Evolutionary conservation across 2,329 filamentous ascomycete species (phyloP), one percentile per base, ranked within the genome.

Genomic region (Calonectria montana): DNA sequence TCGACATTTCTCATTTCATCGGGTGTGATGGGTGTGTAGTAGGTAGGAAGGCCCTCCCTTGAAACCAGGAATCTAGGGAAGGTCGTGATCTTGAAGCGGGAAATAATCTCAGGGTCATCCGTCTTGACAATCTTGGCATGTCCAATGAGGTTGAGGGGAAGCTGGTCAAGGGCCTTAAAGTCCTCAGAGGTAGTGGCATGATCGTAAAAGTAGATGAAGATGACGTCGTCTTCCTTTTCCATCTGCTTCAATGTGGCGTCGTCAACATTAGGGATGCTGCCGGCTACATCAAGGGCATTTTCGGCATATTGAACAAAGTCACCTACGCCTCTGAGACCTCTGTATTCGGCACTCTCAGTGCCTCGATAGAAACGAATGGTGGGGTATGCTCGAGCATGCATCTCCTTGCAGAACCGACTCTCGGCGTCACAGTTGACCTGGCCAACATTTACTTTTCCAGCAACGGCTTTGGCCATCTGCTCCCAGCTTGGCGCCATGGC

Each of bases 181-280:
- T 99, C 97, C 84, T 99, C 97, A 50, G 88, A 92, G 0, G 95
- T 97, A 2, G 96, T 98, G 15, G 97, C 97, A 77, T 97, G 92
- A 81, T 99, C 97, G 84, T 98, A 99, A 84, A 98, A 97, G 86
- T 98, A 99, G 76, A 98, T 86, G 83, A 99, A 99, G 67, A 98
- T 93, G 73, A 99, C 97, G 72, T 98, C 96, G 79, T 98, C 95
- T 74, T 94, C 96, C 86, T 97, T 90, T 83, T 99, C 96, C 78
- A 99, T 87, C 73, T 92, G 92, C 82, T 94, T 92, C 80, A 99
- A 95, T 4, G 89, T 87, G 27, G 88, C 89, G 12, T 92, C 92
- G 80, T 96, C 91, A 13, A 99, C 94, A 78, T 98, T 93, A 70
- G 91, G 90, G 31, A 99, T 91, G 50, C 95, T 95, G 59, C 89